Percentiles rank a stretch among this genome's conserved stretches.
Evolutionary conservation across 768 basidiomycete genomes (phyloP).

Genomic region (Boletus speciosus): DNA sequence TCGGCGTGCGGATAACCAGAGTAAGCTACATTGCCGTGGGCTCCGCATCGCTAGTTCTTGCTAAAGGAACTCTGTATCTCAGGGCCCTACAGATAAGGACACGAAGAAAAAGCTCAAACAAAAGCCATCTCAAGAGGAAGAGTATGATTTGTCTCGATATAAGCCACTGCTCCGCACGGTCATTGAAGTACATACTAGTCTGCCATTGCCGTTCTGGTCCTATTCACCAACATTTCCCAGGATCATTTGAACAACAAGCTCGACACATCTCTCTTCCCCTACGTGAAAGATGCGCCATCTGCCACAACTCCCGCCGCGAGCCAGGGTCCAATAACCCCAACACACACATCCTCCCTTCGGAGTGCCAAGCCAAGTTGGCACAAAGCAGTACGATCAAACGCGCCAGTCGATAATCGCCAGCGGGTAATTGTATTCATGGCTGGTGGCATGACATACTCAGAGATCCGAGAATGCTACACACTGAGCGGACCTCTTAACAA

Average conservation of each 20-base stretch:
- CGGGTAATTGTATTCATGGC: constrained; percentile 87
- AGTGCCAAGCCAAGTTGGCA: constrained; percentile 92
- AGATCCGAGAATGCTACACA: constrained; percentile 85
- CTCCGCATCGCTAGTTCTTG: background rate
- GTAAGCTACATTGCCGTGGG: constrained; percentile 41
- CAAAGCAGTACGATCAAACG: constrained; percentile 58
- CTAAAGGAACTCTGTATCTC: background rate
- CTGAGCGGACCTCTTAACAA: constrained; percentile 72
- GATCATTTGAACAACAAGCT: constrained; percentile 80
- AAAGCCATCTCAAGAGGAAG: constrained; percentile 73
- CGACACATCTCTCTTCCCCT: constrained; percentile 81
- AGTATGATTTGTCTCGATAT: constrained; percentile 94
- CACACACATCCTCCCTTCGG: constrained; percentile 71
- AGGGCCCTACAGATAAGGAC: constrained; percentile 78
- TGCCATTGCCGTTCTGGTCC: background rate
- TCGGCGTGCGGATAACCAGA: constrained; percentile 82
- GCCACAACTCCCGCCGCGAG: constrained; percentile 43
- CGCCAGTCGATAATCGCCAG: constrained; percentile 56
- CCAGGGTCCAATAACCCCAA: constrained; percentile 45
- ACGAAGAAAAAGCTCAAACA: constrained; percentile 79
- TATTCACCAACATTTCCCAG: constrained; percentile 37
- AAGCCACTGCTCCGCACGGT: constrained; percentile 79
- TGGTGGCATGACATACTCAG: constrained; percentile 95
- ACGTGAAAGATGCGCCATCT: constrained; percentile 76
- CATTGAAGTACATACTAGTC: constrained; percentile 61